These are phyloP conservation scores for Gossypium australe DNA, from an alignment of 345 rosid species.

Conservation along the genomic window DNA sequence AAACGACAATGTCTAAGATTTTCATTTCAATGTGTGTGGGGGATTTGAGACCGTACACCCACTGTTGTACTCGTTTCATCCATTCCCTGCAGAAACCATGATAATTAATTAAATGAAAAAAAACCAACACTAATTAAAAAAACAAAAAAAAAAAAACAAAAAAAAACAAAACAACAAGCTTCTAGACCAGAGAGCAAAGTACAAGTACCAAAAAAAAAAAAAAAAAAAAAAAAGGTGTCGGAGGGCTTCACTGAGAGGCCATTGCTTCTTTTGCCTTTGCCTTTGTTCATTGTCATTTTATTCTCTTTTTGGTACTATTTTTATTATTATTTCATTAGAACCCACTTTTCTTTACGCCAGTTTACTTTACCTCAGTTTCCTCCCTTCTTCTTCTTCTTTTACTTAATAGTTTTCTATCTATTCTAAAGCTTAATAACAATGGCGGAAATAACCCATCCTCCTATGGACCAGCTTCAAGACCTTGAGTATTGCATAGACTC, in stretches of 20 bases:
- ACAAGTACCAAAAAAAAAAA: slow-evolving; percentile 12
- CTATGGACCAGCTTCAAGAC: slow-evolving; percentile 94
- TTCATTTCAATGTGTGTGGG: background rate
- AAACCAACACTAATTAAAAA: background rate
- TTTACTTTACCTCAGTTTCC: slow-evolving; percentile 8
- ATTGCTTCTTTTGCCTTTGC: slow-evolving; percentile 23
- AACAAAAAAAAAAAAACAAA: background rate
- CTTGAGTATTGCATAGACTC: slow-evolving; percentile 99
- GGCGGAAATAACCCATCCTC: slow-evolving; percentile 71
- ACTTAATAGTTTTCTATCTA: background rate
- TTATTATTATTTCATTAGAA: background rate
- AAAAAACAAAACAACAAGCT: slow-evolving; percentile 4
- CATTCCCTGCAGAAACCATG: background rate
- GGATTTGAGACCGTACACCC: background rate
- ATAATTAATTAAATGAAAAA: background rate
- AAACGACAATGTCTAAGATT: background rate
- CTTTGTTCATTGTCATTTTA: slow-evolving; percentile 21
- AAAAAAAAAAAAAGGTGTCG: background rate
- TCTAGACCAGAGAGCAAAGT: background rate
- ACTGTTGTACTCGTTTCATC: background rate
- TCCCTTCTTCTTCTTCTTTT: slow-evolving; percentile 11
- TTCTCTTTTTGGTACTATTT: slow-evolving; percentile 20
- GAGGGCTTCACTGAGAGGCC: slow-evolving; percentile 16
- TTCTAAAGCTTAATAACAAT: slow-evolving; percentile 21
- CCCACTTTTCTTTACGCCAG: slow-evolving; percentile 29